phyloP scores from a whole-genome alignment of 768 basidiomycete genomes.

The Lyophyllum semitale region DNA sequence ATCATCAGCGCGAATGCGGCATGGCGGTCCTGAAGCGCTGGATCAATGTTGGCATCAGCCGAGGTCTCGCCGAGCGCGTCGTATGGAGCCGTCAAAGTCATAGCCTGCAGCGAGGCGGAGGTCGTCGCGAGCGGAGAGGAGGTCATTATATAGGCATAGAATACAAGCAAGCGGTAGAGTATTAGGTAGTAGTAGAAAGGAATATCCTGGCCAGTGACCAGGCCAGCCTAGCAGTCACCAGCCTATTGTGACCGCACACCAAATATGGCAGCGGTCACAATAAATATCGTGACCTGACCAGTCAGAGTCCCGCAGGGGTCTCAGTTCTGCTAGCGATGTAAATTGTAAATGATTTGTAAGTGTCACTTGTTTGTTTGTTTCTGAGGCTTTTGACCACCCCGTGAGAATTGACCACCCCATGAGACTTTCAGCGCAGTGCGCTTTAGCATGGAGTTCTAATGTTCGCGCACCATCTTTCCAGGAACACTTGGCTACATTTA shows the following conservation, averaged over 20 bases:
- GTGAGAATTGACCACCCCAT: too few species aligned
- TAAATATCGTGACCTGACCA: too few species aligned
- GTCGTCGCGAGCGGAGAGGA: background rate
- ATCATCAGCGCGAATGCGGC: background rate
- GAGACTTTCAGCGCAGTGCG: too few species aligned
- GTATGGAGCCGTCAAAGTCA: background rate
- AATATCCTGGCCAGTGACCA: background rate
- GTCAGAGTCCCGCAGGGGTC: too few species aligned
- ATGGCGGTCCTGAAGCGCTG: background rate
- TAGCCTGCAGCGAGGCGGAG: background rate
- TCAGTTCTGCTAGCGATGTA: too few species aligned
- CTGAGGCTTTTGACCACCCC: too few species aligned
- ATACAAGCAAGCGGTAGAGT: background rate
- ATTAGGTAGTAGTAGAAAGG: background rate
- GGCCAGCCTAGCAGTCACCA: background rate
- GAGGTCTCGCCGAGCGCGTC: background rate
- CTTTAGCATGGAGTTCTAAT: too few species aligned
- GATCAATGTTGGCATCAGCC: constrained; percentile 4
- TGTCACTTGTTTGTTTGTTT: too few species aligned
- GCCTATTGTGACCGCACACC: background rate
- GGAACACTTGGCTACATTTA: too few species aligned
- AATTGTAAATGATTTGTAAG: too few species aligned
- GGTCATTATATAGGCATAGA: background rate
- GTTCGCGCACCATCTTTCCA: too few species aligned
- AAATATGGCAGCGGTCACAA: too few species aligned